Evolutionary conservation across 2,329 filamentous ascomycete genomes (phyloP), one percentile per base, ranked within the genome.

Genomic region (Colletotrichum theobromicola): DNA sequence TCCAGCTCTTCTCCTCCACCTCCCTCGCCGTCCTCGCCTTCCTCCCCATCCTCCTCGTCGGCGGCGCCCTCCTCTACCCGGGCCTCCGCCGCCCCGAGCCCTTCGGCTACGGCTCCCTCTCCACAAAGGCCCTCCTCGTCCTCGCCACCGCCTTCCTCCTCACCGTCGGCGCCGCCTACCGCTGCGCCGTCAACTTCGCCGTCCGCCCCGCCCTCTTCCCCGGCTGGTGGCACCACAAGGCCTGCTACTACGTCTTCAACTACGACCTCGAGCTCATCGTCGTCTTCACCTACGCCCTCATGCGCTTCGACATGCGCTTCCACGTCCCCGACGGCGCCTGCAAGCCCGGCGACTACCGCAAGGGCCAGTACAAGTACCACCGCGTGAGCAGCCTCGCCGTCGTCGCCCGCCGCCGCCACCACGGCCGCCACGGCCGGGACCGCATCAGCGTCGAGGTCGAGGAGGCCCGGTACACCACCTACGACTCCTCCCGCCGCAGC

Each of bases 221-320:
- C 3, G 92, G 92, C 7, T 94, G 92, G 89, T 96, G 93, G 81
- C 90, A 95, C 79, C 86, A 86, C 79, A 94, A 93, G 81, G 90
- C 92, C 2, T 91, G 90, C 79, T 98, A 95, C 86, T 98, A 97
- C 85, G 84, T 92, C 80, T 94, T 97, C 86, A 94, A 94, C 84
- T 97, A 94, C 80, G 86, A 85, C 18, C 87, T 96, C 46, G 95
- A 98, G 83, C 85, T 96, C 53, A 80, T 93, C 28, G 91, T 95
- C 46, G 88, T 96, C 6, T 89, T 88, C 67, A 84, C 92, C 10
- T 96, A 94, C 83, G 88, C 92, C 1, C 79, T 93, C 18, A 83
- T 89, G 24, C 89, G 95, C 35, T 92, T 97, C 75, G 95, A 98
- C 81, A 88, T 88, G 75, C 90, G 94, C 55, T 97, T 96, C 85